phyloP scores from a whole-genome alignment of 2,329 filamentous ascomycete species.

The Cladosporium colombiae region DNA sequence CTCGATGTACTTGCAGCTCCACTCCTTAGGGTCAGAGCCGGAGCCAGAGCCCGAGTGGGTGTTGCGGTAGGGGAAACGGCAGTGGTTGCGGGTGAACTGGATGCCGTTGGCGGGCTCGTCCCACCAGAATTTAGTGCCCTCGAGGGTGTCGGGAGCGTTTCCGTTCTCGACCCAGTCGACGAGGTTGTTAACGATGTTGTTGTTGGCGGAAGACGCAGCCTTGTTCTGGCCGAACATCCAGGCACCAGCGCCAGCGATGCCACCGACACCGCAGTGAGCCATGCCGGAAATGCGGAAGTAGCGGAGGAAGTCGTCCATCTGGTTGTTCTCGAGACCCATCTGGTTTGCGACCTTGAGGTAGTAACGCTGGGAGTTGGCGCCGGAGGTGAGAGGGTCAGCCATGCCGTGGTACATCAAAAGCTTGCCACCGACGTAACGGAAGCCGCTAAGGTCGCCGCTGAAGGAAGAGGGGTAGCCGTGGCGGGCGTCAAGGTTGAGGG shows the following conservation, averaged over 20 bases:
- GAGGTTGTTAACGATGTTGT: conserved; percentile 53
- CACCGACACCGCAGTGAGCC: conserved; percentile 52
- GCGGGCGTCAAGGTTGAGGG: conserved; percentile 41
- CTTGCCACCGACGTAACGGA: conserved; percentile 46
- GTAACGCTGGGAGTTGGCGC: conserved; percentile 50
- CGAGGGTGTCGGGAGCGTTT: conserved; percentile 35
- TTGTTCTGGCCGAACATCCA: conserved; percentile 45
- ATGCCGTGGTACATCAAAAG: conserved; percentile 47
- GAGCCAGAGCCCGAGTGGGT: conserved; percentile 42
- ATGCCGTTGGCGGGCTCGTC: conserved; percentile 45
- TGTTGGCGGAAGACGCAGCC: conserved; percentile 32
- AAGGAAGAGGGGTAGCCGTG: conserved; percentile 45
- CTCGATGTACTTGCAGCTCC: conserved; percentile 39
- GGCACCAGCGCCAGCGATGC: conserved; percentile 43
- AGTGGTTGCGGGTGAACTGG: conserved; percentile 50
- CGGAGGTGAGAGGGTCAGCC: conserved; percentile 48
- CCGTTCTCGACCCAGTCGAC: conserved; percentile 39
- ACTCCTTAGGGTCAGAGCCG: conserved; percentile 36
- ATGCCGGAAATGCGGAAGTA: conserved; percentile 57
- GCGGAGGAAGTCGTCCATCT: conserved; percentile 44
- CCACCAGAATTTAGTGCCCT: conserved; percentile 50
- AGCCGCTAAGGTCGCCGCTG: conserved; percentile 41
- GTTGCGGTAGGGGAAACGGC: conserved; percentile 40
- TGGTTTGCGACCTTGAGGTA: conserved; percentile 48
- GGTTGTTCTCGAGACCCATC: conserved; percentile 43